phyloP scores from a whole-genome alignment of 2,329 filamentous ascomycete genomes.

The Stachybotrys echinatus region DNA sequence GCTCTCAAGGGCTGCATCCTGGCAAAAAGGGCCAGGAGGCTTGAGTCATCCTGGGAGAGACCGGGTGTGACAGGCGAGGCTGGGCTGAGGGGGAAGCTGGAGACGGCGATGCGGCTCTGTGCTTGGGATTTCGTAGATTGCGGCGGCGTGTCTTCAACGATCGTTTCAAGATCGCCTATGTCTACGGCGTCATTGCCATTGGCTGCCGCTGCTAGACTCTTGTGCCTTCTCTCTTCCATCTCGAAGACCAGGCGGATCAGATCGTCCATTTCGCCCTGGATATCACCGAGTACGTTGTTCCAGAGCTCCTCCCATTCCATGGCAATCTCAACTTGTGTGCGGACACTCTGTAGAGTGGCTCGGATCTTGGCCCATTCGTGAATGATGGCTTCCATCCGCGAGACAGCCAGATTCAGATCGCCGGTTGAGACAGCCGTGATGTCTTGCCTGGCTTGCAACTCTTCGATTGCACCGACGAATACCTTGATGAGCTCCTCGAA shows the following conservation, averaged over 20 bases:
- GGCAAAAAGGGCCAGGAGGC: constrained; percentile 83
- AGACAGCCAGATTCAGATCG: constrained; percentile 69
- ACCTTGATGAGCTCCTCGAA: constrained; percentile 90
- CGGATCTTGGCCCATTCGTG: constrained; percentile 82
- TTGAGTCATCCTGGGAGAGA: constrained; percentile 74
- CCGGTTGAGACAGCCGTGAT: constrained; percentile 65
- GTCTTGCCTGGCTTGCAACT: constrained; percentile 74
- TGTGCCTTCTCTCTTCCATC: constrained; percentile 94
- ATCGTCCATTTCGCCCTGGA: constrained; percentile 79
- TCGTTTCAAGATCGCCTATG: constrained; percentile 85
- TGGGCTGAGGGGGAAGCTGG: constrained; percentile 58
- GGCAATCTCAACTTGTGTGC: constrained; percentile 88
- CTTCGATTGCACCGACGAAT: constrained; percentile 91
- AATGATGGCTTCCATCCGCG: constrained; percentile 85
- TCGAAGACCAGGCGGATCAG: constrained; percentile 82
- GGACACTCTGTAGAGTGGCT: constrained; percentile 69
- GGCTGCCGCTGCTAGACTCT: constrained; percentile 59
- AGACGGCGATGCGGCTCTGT: constrained; percentile 65
- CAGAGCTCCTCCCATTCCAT: constrained; percentile 99
- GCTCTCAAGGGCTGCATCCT: constrained; percentile 91
- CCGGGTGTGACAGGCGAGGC: constrained; percentile 51
- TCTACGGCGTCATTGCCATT: constrained; percentile 63
- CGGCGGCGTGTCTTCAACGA: constrained; percentile 79
- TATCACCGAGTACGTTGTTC: constrained; percentile 89
- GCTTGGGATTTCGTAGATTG: constrained; percentile 44